These are phyloP conservation scores for Gloeopeniophorella convolvens DNA, from an alignment of 768 basidiomycete species.

Conservation along the genomic window DNA sequence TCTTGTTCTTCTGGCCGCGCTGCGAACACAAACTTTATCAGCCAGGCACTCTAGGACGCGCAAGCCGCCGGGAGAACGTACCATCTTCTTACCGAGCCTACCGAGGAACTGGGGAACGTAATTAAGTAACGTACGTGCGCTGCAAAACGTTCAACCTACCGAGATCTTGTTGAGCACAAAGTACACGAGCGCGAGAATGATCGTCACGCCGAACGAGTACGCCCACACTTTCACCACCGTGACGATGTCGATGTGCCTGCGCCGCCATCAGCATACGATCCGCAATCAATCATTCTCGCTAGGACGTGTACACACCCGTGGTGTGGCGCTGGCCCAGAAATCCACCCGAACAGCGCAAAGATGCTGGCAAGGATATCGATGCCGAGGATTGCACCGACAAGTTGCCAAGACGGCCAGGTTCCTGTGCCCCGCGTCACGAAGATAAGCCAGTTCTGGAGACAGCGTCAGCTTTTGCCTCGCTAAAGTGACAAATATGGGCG, in stretches of 20 bases:
- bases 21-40: slow-evolving; percentile 11
- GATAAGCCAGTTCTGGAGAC: slow-evolving; percentile 24
- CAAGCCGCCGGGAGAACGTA: slow-evolving; percentile 7
- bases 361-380: slow-evolving; percentile 38
- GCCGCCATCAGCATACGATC: neutral
- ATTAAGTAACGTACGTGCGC: neutral
- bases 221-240: slow-evolving; percentile 37
- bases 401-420: slow-evolving; percentile 36
- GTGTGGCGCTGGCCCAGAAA: slow-evolving; percentile 32
- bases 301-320: slow-evolving; percentile 21
- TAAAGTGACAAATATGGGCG: too few species aligned
- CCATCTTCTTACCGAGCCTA: slow-evolving; percentile 30
- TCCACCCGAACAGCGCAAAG: slow-evolving; percentile 37
- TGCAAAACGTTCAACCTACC: neutral
- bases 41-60: neutral
- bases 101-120: slow-evolving; percentile 28
- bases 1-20: slow-evolving; percentile 31
- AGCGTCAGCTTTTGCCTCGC: too few species aligned
- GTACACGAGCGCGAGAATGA: slow-evolving; percentile 34
- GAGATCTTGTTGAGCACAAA: slow-evolving; percentile 33
- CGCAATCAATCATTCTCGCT: slow-evolving; percentile 5
- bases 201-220: slow-evolving; percentile 35
- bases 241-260: slow-evolving; percentile 33
- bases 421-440: slow-evolving; percentile 31
- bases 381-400: slow-evolving; percentile 34